These are phyloP conservation scores for Tulasnella sp. DNA, from an alignment of 768 basidiomycete genomes.

Conservation along the genomic window DNA sequence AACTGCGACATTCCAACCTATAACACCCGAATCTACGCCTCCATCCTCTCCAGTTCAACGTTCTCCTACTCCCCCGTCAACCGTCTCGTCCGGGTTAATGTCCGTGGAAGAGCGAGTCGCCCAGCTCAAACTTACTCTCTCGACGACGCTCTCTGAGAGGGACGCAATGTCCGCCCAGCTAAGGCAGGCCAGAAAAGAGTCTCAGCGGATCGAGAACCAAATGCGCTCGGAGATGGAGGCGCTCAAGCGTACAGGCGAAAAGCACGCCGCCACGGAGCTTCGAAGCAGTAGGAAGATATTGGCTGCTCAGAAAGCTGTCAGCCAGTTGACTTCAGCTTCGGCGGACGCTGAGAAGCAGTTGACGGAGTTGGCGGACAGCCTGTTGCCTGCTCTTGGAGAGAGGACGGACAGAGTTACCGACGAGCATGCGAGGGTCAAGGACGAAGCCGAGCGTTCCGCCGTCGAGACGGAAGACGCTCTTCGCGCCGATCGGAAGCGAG, in stretches of 20 bases:
- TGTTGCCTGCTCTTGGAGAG: conserved; percentile 6
- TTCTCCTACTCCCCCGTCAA: conserved; percentile 18
- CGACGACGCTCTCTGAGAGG: conserved; percentile 51
- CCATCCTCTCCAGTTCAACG: conserved; percentile 2
- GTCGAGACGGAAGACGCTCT: conserved; percentile 38
- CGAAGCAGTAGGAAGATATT: conserved; percentile 79
- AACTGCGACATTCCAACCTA: not conserved
- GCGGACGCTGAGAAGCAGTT: conserved; percentile 34
- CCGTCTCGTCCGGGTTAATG: conserved; percentile 25
- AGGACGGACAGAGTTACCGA: conserved; percentile 26
- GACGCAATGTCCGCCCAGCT: conserved; percentile 55
- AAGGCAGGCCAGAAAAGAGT: conserved; percentile 66
- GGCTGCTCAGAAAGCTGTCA: conserved; percentile 80
- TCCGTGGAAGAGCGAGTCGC: conserved; percentile 56
- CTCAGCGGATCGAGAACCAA: conserved; percentile 72
- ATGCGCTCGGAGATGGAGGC: conserved; percentile 76
- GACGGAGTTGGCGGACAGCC: conserved; percentile 14
- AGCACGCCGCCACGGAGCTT: conserved; percentile 57
- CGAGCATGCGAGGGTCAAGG: conserved; percentile 28
- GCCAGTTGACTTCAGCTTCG: conserved; percentile 53
- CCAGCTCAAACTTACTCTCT: conserved; percentile 58
- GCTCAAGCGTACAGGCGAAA: conserved; percentile 73
- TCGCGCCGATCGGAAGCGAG: conserved; percentile 39
- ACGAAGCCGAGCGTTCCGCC: conserved; percentile 20
- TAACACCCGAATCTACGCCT: conserved; percentile 13